Evolutionary conservation across 495 filamentous ascomycete species (phyloP), one percentile per base, ranked within the genome.

Genomic region (Penicillium chermesinum): DNA sequence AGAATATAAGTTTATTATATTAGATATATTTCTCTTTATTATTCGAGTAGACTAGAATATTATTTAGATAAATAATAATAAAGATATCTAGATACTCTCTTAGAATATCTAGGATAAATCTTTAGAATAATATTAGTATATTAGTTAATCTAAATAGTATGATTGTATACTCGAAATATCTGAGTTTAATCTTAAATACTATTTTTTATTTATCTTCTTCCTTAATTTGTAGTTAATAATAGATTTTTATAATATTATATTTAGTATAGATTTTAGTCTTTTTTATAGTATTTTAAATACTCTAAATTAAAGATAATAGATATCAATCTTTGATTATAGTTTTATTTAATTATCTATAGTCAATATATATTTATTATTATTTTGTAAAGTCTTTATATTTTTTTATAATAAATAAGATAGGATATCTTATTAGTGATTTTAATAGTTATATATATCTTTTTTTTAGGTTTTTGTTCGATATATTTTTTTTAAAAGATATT

Each of bases 251-350:
- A 21, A 62, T 52, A 41, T 68, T 44, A 38, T 63, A 52, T 33
- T 65, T 63, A 12, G 20, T 53, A 41, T 53, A 65, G 3, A 30
- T 57, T 25, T 63, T 63, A 20, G 39, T 47, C 55, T 42, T 32
- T 30, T 37, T 33, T 10, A 67, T 41, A 13, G 30, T 35, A 44
- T 57, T 49, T 38, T 59, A 34, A 9, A 58, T 55, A 33, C 58
- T 46, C 16, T 38, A 21, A 17, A 60, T 61, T 14, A 54, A 27
- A 14, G 12, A 46, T 55, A 64, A 40, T 38, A 36, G 53, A 37
- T 67, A 50, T 44, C 30, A 14, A 39, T 67, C 48, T 21, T 64
- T 62, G 15, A 55, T 50, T 13, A 48, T 67, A 18, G 55, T 53
- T 16, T 37, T 21, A 38, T 67, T 67, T 25, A 64, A 40, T 46